Base-by-base conservation (phyloP, 257 asterid species). In the Solanum habrochaites region DNA sequence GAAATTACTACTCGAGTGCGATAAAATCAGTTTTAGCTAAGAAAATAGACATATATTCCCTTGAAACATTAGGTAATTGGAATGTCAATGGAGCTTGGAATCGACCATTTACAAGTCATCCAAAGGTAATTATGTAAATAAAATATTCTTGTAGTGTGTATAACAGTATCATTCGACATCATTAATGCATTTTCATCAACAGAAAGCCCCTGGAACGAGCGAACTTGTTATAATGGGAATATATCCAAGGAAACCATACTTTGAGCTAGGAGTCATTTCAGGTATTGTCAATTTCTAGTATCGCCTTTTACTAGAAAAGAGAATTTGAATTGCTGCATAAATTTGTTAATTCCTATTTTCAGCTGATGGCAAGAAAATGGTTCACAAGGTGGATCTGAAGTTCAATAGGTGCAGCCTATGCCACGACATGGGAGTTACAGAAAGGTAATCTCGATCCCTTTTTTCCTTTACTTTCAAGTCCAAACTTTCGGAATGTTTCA, bases 21-120 rank as follows among this genome's bases (percentile, higher is more conserved):
- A 95, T n/a, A n/a, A 90, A 93, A 91, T 86, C 94, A 92, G n/a
- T n/a, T 86, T 74, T 89, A 18, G 96, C 98, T 74, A 95, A 92
- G 77, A 94, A 94, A 83, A 89, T 95, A 11, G 94, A 93, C 85
- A 58, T 93, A 72, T 14, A 21, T 11, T 83, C 96, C 0, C 83
- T 95, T 1, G 91, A 91, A 88, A 92, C 96, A 29, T 42, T 80
- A 40, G 91, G 86, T 39, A 88, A 90, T 85, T 93, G 98, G 97
- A 91, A 90, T 56, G 85, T 92, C 20, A 66, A 89, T 58, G 92
- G 94, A 75, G 73, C 89, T 52, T 95, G 98, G 98, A 69, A 85
- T 64, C 90, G 98, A 90, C 95, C 96, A 14, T 94, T 93, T 86
- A 92, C 95, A 43, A 91, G 94, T 88, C 98, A 95, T 84, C 98